A percentile compares a stretch with the other conserved stretches of the same genome.
Conservation (phyloP, 2,329 filamentous ascomycete genomes). For the Venturia aucupariae region DNA sequence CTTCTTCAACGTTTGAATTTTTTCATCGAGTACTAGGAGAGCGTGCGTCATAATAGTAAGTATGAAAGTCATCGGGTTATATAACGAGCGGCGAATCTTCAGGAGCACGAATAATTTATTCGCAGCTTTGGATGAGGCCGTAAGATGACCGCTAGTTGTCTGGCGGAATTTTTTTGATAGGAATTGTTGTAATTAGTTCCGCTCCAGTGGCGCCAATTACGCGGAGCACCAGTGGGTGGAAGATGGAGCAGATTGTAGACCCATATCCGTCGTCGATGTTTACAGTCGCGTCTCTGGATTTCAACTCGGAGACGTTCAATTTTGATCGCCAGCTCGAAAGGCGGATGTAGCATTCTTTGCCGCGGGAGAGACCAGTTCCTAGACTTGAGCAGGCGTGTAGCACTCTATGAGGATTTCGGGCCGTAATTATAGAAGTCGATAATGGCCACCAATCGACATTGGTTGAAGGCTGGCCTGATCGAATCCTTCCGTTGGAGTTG, state of each 20-base stretch:
- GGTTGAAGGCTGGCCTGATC: conserved; percentile 18
- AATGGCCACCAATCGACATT: conserved; percentile 23
- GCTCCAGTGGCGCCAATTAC: not conserved
- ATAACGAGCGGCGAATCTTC: not conserved
- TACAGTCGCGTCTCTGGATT: not conserved
- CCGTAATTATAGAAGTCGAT: conserved; percentile 28
- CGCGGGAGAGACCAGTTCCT: conserved; percentile 21
- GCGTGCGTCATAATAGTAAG: no score
- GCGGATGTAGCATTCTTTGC: conserved; percentile 19
- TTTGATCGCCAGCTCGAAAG: conserved; percentile 9
- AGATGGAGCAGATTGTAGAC: not conserved
- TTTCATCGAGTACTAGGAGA: no score
- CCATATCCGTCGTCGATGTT: not conserved
- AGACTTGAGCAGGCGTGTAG: conserved; percentile 22
- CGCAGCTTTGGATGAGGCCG: not conserved
- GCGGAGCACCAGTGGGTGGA: not conserved
- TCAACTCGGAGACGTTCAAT: not conserved
- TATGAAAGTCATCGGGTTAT: no score
- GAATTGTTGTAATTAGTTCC: not conserved
- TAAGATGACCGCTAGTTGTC: not conserved
- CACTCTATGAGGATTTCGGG: conserved; percentile 28
- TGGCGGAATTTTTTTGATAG: not conserved
- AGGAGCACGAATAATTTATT: not conserved
- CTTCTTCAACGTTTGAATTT: no score
- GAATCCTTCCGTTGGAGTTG: conserved; percentile 15